Conservation (phyloP, 805 yeast genomes). For the Cyberlindnera mycetangii region DNA sequence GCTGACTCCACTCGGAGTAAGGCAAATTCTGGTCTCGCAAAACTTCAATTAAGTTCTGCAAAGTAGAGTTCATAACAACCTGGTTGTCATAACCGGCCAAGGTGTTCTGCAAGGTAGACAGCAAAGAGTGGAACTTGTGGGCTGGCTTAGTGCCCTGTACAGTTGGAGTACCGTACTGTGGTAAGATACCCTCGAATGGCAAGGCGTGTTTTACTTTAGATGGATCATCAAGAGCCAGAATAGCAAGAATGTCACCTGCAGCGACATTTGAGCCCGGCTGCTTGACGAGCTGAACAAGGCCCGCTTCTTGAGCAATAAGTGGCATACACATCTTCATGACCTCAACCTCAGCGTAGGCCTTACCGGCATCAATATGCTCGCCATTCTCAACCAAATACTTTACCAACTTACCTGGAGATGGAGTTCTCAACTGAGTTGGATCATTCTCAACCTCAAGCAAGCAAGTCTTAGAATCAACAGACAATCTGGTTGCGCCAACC, state of each 20-base stretch:
- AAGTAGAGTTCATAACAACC: slow-evolving; percentile 83
- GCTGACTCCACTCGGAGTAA: slow-evolving; percentile 85
- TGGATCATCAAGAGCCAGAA: slow-evolving; percentile 92
- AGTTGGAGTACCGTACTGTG: slow-evolving; percentile 80
- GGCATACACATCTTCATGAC: slow-evolving; percentile 99
- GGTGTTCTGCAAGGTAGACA: slow-evolving; percentile 69
- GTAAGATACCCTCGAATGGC: slow-evolving; percentile 92
- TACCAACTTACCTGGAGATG: slow-evolving; percentile 97
- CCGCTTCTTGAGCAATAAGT: slow-evolving; percentile 87
- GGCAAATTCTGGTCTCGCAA: slow-evolving; percentile 83
- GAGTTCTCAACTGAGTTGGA: slow-evolving; percentile 97
- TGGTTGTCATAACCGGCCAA: slow-evolving; percentile 93
- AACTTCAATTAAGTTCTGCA: slow-evolving; percentile 67
- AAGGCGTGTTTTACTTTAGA: slow-evolving; percentile 95
- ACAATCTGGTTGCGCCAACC: slow-evolving; percentile 88
- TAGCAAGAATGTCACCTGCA: slow-evolving; percentile 97
- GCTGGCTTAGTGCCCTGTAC: slow-evolving; percentile 82
- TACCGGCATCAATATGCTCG: slow-evolving; percentile 87
- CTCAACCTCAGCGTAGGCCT: slow-evolving; percentile 96
- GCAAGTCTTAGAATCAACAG: slow-evolving; percentile 95
- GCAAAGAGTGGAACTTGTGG: slow-evolving; percentile 61
- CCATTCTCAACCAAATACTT: slow-evolving; percentile 93
- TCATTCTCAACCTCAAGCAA: slow-evolving; percentile 92
- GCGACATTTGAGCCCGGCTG: slow-evolving; percentile 97
- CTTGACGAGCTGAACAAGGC: slow-evolving; percentile 86